Evolutionary conservation across 306 rosid species (phyloP).

Genomic region (Calophaca sinica): DNA sequence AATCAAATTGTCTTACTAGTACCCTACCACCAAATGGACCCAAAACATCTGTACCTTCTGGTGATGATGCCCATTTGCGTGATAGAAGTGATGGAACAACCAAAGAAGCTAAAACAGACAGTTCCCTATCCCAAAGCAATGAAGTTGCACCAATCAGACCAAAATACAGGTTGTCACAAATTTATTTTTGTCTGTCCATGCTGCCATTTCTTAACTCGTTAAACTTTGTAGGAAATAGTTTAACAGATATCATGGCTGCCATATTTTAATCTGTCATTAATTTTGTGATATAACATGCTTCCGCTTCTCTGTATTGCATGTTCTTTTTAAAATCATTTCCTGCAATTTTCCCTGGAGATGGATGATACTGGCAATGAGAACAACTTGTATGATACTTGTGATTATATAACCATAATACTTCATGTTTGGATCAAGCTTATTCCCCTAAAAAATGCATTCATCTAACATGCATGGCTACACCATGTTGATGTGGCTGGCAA

Average conservation of each 20-base stretch:
- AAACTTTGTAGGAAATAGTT: neutral
- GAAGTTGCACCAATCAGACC: slow-evolving; percentile 43
- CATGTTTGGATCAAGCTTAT: slow-evolving; percentile 1
- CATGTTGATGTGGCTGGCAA: slow-evolving; percentile 19
- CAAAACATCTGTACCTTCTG: slow-evolving; percentile 11
- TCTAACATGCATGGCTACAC: slow-evolving; percentile 6
- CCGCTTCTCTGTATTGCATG: neutral
- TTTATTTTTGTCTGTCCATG: slow-evolving; percentile 10
- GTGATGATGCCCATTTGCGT: slow-evolving; percentile 29
- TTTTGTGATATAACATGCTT: slow-evolving; percentile 17
- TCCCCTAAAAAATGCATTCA: neutral
- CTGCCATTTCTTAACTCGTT: slow-evolving; percentile 3
- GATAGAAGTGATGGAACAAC: slow-evolving; percentile 32
- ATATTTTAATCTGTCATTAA: slow-evolving; percentile 13
- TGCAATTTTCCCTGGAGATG: neutral
- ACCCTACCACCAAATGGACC: slow-evolving; percentile 32
- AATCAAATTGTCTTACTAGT: slow-evolving; percentile 42
- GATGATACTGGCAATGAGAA: neutral
- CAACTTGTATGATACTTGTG: neutral
- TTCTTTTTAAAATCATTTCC: neutral
- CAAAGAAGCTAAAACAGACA: slow-evolving; percentile 46
- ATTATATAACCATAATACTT: slow-evolving; percentile 1
- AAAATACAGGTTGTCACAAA: slow-evolving; percentile 60
- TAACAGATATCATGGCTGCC: neutral
- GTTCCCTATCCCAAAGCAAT: slow-evolving; percentile 27